A percentile compares a stretch with the other conserved stretches of the same genome.
Evolutionary conservation across 2,329 filamentous ascomycete genomes (phyloP).

Genomic region (Botryotinia narcissicola): DNA sequence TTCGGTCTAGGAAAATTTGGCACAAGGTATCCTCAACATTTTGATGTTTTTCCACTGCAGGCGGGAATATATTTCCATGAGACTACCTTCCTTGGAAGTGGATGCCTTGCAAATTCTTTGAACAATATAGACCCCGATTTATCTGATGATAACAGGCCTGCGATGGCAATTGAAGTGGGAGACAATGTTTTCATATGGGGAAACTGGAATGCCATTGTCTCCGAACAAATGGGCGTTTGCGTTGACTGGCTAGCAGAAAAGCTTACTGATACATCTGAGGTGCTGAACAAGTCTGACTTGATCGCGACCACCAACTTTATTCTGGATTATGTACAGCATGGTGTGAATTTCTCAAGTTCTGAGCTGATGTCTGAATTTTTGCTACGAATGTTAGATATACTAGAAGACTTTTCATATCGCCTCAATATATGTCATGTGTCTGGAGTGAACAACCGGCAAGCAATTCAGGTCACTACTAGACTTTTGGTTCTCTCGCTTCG

Average conservation of each 20-base stretch:
- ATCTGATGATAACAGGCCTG: conserved; percentile 29
- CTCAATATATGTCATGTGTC: conserved; percentile 12
- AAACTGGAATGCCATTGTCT: conserved; percentile 55
- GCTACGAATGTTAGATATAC: conserved; percentile 33
- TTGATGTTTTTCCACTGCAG: conserved; percentile 59
- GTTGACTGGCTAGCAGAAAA: conserved; percentile 57
- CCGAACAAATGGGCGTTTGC: conserved; percentile 61
- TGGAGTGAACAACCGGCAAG: conserved; percentile 1
- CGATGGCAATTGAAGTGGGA: conserved; percentile 47
- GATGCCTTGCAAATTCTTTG: conserved; percentile 43
- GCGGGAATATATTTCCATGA: conserved; percentile 57
- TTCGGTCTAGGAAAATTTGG: conserved; percentile 58
- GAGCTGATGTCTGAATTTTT: conserved; percentile 30
- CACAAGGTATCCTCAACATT: conserved; percentile 59
- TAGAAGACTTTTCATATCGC: conserved; percentile 32
- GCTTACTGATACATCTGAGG: conserved; percentile 20
- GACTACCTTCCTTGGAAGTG: conserved; percentile 57
- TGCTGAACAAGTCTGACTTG: conserved; percentile 18
- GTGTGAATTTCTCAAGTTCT: conserved; percentile 26
- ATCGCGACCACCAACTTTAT: conserved; percentile 28
- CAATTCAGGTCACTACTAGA: conserved; percentile 27
- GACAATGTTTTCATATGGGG: conserved; percentile 53
- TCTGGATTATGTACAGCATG: conserved; percentile 35
- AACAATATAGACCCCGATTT: conserved; percentile 35
- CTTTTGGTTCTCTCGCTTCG: conserved; percentile 42